Conservation (phyloP, 2,329 filamentous ascomycete genomes). For the Aspergillus calidoustus region DNA sequence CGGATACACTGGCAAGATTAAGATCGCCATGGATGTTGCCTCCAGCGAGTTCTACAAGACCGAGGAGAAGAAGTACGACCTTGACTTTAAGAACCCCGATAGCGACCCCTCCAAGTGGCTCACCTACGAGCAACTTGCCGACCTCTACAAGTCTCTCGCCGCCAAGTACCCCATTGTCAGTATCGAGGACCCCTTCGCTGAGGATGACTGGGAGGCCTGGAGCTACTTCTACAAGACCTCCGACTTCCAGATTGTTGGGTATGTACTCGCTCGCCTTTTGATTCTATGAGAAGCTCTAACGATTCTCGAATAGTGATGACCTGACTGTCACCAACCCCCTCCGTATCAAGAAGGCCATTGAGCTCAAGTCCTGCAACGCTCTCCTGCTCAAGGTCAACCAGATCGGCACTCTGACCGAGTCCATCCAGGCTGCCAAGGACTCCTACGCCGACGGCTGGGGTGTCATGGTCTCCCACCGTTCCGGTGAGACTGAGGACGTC, state of each 20-base stretch:
- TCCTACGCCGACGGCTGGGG: slow-evolving; percentile 95
- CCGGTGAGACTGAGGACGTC: slow-evolving; percentile 99
- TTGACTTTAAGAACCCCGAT: slow-evolving; percentile 99
- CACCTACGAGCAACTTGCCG: slow-evolving; percentile 96
- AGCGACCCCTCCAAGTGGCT: slow-evolving; percentile 97
- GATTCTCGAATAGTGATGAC: slow-evolving; percentile 68
- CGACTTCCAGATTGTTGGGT: slow-evolving; percentile 94
- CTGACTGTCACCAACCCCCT: slow-evolving; percentile 98
- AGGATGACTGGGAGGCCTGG: slow-evolving; percentile 99
- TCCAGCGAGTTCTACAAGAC: slow-evolving; percentile 99
- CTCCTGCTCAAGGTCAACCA: slow-evolving; percentile 99
- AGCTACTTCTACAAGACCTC: slow-evolving; percentile 99
- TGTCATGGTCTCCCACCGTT: slow-evolving; percentile 99
- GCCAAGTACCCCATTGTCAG: slow-evolving; percentile 98
- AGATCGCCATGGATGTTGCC: slow-evolving; percentile 99
- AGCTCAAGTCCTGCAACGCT: slow-evolving; percentile 98
- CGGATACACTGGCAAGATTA: slow-evolving; percentile 93
- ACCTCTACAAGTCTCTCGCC: slow-evolving; percentile 82
- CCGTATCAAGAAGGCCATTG: slow-evolving; percentile 99
- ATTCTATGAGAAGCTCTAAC: slow-evolving; percentile 17
- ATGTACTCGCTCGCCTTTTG: slow-evolving; percentile 28
- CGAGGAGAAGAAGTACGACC: slow-evolving; percentile 98
- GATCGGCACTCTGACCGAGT: slow-evolving; percentile 98
- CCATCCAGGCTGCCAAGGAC: slow-evolving; percentile 98
- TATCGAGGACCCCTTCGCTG: slow-evolving; percentile 98